Evolutionary conservation across 2,329 filamentous ascomycete genomes (phyloP).

Genomic region (Sphaceloma murrayae): DNA sequence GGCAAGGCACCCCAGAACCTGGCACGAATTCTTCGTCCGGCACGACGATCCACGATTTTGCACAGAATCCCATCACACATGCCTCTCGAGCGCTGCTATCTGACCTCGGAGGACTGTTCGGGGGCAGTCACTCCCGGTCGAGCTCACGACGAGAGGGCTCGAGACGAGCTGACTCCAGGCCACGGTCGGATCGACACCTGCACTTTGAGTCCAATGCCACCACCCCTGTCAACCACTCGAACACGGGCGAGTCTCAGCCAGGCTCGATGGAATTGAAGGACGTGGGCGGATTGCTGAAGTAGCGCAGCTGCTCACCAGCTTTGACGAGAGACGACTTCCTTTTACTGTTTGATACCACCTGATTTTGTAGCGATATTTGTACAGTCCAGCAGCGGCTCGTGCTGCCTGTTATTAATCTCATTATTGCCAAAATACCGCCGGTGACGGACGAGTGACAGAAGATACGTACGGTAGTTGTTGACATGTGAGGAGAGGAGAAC

Average conservation of each 20-base stretch:
- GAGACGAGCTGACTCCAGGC: constrained; percentile 6
- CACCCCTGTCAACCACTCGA: constrained; percentile 13
- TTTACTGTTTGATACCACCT: constrained; percentile 11
- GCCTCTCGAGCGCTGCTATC: constrained; percentile 7
- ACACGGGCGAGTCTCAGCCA: constrained; percentile 3
- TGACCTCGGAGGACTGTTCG: neutral
- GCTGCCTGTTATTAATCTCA: no score
- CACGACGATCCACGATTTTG: constrained; percentile 13
- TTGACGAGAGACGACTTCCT: constrained; percentile 8
- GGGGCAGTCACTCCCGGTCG: constrained; percentile 5
- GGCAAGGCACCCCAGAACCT: neutral
- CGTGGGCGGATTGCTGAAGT: constrained; percentile 12
- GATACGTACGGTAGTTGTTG: no score
- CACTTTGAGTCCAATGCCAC: constrained; percentile 12
- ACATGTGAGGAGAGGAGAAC: no score
- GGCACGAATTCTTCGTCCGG: neutral
- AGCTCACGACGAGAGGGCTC: constrained; percentile 2
- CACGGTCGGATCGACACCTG: constrained; percentile 1
- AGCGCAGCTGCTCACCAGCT: neutral
- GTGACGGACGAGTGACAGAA: no score
- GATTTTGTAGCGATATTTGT: constrained; percentile 4
- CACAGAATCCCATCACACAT: neutral
- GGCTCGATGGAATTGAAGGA: constrained; percentile 15
- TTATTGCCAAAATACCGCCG: no score
- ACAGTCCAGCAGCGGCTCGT: neutral